Evolutionary conservation across 306 rosid genomes (phyloP), one percentile per base, ranked within the genome.

Genomic region (Aeschynomene evenia): DNA sequence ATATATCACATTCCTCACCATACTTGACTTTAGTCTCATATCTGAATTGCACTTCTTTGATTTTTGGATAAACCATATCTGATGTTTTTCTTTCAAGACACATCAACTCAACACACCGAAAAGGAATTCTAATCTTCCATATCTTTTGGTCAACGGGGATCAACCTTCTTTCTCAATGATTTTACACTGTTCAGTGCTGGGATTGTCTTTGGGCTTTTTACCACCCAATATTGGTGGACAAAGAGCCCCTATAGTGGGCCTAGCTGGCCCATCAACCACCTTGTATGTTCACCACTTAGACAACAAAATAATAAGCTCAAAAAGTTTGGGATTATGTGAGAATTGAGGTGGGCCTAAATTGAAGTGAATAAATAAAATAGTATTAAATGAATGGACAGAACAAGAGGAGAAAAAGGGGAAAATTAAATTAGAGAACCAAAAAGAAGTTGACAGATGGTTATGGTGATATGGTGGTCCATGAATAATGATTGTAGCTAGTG

Each of bases 231-330:
- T 42, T 71, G 23, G 49, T 20, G 20, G 52, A 33, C 51, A 33
- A 54, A 46, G 60, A 69, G 24, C 16, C 11, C 34, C 63, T 37
- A 24, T 3, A 4, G 28, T 22, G 46, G 57, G 11, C 36, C 23
- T 22, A 58, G 49, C 66, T 54, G 69, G 58, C 61, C 13, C 49
- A 70, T 62, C 7, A 6, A n/a, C 22, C 58, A 31, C 33, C 34
- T 63, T 68, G 22, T 18, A 76, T 78, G 85, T 76, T 57, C 13
- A 73, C 80, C 55, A 50, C 71, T 42, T 33, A 14, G 69, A n/a
- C 67, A 19, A 9, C 84, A 63, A 20, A 16, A 23, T 56, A 55
- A 19, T 67, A 28, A 37, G 65, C 40, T 15, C 2, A 39, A 39
- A 39, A 9, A 39, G 45, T 39, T 18, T 15, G 24, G 10, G 63